A percentile compares a stretch with the other conserved stretches of the same genome.
These are phyloP conservation scores for Aspergillus hiratsukae DNA, from an alignment of 2,329 filamentous ascomycete genomes.

Conservation along the genomic window DNA sequence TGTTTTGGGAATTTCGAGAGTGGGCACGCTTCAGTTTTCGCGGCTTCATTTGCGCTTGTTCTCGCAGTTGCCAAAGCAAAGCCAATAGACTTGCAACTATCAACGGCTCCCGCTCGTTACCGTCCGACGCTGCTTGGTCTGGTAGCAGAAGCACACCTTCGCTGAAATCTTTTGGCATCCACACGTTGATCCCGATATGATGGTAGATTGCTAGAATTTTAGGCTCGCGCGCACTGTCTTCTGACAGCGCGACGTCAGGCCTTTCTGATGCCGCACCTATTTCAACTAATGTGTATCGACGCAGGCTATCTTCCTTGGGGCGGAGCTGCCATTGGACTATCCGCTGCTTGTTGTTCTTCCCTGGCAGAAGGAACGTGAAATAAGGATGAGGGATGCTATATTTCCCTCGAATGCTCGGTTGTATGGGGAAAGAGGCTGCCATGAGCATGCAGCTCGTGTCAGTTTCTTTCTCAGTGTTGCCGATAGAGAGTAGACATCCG, in stretches of 20 bases:
- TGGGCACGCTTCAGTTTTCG: not conserved
- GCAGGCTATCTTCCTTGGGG: conserved; percentile 3
- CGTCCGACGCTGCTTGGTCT: not conserved
- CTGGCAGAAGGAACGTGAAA: conserved; percentile 4
- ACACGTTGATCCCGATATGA: conserved; percentile 4
- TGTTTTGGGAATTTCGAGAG: conserved; percentile 1
- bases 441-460: not conserved
- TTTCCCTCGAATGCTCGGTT: conserved; percentile 3
- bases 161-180: conserved; percentile 5
- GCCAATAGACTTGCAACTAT: conserved; percentile 4
- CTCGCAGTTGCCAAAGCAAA: conserved; percentile 4
- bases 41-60: not conserved
- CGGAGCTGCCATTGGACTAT: conserved; percentile 7
- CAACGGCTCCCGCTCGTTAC: not conserved
- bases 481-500: not conserved
- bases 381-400: conserved; percentile 7
- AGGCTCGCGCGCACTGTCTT: not conserved
- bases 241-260: not conserved
- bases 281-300: conserved; percentile 6
- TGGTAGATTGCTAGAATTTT: conserved; percentile 5
- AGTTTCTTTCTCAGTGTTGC: not conserved
- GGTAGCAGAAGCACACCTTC: conserved; percentile 4
- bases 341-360: not conserved
- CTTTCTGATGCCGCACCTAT: not conserved
- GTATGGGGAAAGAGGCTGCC: conserved; percentile 2